Evolutionary conservation across 176 grass and related monocot genomes (phyloP).

Genomic region (Aegilops longissima): DNA sequence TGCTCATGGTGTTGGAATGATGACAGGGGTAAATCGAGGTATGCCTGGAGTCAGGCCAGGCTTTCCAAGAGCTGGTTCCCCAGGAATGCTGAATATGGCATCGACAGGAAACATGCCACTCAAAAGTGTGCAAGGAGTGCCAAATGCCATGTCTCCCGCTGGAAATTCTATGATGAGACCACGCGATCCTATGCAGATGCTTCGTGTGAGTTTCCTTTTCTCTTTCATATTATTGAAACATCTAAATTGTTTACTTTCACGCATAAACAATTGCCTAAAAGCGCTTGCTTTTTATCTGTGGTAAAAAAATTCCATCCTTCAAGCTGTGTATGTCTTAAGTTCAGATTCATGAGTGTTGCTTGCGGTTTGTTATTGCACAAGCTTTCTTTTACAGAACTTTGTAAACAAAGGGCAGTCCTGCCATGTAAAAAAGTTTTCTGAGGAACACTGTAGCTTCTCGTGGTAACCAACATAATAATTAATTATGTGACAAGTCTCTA

Average conservation of each 20-base stretch:
- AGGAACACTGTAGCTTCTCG: neutral
- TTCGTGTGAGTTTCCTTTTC: slow-evolving; percentile 58
- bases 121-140: slow-evolving; percentile 53
- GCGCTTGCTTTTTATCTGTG: neutral
- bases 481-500: neutral
- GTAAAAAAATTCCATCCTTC: neutral
- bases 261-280: neutral
- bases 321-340: slow-evolving; percentile 1
- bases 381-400: neutral
- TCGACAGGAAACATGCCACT: slow-evolving; percentile 52
- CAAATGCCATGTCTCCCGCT: slow-evolving; percentile 39
- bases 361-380: slow-evolving; percentile 23
- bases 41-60: slow-evolving; percentile 50
- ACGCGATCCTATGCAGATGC: slow-evolving; percentile 62
- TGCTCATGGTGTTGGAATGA: slow-evolving; percentile 56
- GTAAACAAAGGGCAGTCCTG: neutral
- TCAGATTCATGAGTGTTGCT: slow-evolving; percentile 3
- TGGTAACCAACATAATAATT: slow-evolving; percentile 11
- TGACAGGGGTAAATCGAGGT: slow-evolving; percentile 57
- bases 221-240: slow-evolving; percentile 17
- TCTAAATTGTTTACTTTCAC: slow-evolving; percentile 10
- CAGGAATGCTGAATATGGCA: slow-evolving; percentile 66
- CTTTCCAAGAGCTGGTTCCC: slow-evolving; percentile 59
- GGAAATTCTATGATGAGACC: slow-evolving; percentile 62
- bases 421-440: neutral